Conservation (phyloP, 2,329 filamentous ascomycete genomes). For the Akanthomyces dipterigenus region DNA sequence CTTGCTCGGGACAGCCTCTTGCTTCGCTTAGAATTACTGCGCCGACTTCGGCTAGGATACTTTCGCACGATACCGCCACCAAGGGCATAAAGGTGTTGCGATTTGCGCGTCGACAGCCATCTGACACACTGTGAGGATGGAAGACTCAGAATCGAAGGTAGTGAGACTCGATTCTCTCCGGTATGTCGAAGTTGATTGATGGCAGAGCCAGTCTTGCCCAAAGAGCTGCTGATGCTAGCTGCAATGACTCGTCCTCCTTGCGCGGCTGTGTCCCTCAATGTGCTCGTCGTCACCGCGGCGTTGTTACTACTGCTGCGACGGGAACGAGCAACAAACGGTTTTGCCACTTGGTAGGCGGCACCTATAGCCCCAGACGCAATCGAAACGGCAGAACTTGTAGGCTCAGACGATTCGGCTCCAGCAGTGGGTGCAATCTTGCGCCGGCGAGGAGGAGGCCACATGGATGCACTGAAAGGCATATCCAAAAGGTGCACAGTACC, state of each 20-base stretch:
- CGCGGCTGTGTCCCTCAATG: constrained; percentile 54
- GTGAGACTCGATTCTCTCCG: constrained; percentile 66
- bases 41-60: constrained; percentile 53
- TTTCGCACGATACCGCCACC: constrained; percentile 60
- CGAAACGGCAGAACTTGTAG: constrained; percentile 51
- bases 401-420: constrained; percentile 41
- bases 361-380: constrained; percentile 65
- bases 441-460: constrained; percentile 72
- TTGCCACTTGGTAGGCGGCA: constrained; percentile 62
- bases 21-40: constrained; percentile 45
- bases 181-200: constrained; percentile 67
- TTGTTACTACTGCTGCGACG: constrained; percentile 41
- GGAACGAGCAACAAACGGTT: constrained; percentile 50
- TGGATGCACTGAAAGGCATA: constrained; percentile 72
- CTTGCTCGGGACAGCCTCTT: constrained; percentile 47
- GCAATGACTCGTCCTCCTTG: constrained; percentile 67
- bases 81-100: constrained; percentile 57
- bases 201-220: constrained; percentile 64
- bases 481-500: constrained; percentile 94
- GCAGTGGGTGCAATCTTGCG: constrained; percentile 38
- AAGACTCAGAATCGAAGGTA: constrained; percentile 49
- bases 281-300: constrained; percentile 31
- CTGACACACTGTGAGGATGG: constrained; percentile 55
- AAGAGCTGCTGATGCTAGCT: constrained; percentile 65
- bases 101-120: constrained; percentile 58